phyloP scores from a whole-genome alignment of 345 rosid genomes.

The Brassica cretica region DNA sequence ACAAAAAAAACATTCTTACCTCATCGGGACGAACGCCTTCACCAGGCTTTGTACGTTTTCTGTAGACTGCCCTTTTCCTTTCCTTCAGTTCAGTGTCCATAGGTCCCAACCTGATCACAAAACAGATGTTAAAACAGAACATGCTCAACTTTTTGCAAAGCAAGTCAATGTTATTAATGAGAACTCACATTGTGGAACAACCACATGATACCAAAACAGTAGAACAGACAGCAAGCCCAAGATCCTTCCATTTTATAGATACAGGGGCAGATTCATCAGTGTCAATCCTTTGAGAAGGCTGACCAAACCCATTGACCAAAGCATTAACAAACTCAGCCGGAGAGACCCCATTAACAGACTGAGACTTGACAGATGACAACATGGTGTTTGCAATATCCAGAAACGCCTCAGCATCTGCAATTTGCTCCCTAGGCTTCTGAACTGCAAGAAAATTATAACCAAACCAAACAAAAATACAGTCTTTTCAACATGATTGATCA shows the following conservation, averaged over 20 bases:
- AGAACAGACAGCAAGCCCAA: constrained; percentile 65
- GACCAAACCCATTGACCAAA: constrained; percentile 56
- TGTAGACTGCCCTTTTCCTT: constrained; percentile 49
- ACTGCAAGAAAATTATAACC: constrained; percentile 42
- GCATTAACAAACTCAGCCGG: constrained; percentile 60
- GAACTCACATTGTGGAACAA: constrained; percentile 77
- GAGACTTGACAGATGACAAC: constrained; percentile 70
- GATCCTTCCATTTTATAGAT: constrained; percentile 67
- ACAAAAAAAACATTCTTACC: constrained; percentile 45
- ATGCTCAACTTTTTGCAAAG: not conserved
- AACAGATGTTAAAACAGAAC: not conserved
- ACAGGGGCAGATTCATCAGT: constrained; percentile 45
- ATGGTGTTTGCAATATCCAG: constrained; percentile 66
- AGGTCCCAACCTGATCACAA: constrained; percentile 78
- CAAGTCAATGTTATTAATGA: not conserved
- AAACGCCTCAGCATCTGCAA: constrained; percentile 92
- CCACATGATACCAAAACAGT: constrained; percentile 53
- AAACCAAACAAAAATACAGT: not conserved
- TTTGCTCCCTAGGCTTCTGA: constrained; percentile 83
- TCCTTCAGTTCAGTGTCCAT: constrained; percentile 75
- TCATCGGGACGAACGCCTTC: constrained; percentile 67
- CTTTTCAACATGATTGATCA: not conserved
- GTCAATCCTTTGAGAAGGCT: constrained; percentile 35
- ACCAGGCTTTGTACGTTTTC: constrained; percentile 55
- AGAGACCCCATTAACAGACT: constrained; percentile 59